Base-by-base conservation (phyloP, 2,329 filamentous ascomycete species). In the Aspergillus transmontanensis region DNA sequence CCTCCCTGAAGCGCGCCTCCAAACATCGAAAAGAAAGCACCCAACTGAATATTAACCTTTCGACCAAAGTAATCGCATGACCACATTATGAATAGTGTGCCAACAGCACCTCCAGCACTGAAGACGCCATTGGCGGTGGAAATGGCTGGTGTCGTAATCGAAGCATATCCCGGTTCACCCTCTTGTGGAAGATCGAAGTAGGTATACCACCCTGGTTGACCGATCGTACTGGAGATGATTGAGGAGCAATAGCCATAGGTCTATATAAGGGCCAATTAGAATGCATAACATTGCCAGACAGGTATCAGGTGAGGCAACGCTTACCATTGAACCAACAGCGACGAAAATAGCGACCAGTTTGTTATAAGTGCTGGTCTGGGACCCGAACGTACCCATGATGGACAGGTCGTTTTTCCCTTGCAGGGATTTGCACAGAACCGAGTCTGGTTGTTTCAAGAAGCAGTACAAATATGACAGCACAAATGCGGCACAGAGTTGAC, bases 201-300 rank as follows among this genome's bases (percentile, higher is more conserved):
- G 21, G 70, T 64, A 67, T 83, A 85, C 81, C 82, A 85, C 64
- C 82, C 82, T 4, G 83, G 81, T 60, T 85, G 82, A 10, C 83
- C 83, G 58, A 85, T 84, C 19, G 83, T 85, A 61, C 81, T 83
- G 45, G 79, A 76, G 43, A 85, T 85, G 43, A 85, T 79, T 1
- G 82, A 83, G 10, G 83, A 77, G 58, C 78, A 81, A 66, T 84
- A 85, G 26, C 83, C 83, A 64, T 84, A 85, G 2, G 83, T 84
- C 81, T 83, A 59, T 32, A 21, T 10, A 19, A 53, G 41, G 41
- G 45, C 23, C 55, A 36, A 36, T 62, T 56, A 63, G 53, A 64
- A n/a, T 58, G 28, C 11, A 19, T 45, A 43, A 2, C 5, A 14
- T 16, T 43, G 11, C 36, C 19, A 26, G 30, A 4, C 4, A 32